Evolutionary conservation across 345 rosid species (phyloP), one percentile per base, ranked within the genome.

Genomic region (Stellera chamaejasme): DNA sequence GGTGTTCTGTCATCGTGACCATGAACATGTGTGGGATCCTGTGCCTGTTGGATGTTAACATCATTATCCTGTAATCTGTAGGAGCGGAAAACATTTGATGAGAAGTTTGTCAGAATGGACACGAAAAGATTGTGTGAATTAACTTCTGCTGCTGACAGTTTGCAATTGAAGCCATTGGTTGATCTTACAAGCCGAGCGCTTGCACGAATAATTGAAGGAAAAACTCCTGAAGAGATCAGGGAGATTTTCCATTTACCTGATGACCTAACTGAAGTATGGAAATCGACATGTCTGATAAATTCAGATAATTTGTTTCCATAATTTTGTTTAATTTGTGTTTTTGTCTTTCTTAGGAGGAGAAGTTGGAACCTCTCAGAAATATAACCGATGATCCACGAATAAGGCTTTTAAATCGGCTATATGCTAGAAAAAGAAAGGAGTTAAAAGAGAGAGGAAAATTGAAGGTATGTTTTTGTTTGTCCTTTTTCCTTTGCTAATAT

Each of bases 131-230:
- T 84, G 28, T 81, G 91, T n/a, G 91, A 84, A 50, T 69, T 84
- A 77, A 84, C 82, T 66, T 84, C 90, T 55, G 90, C 90, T 19
- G 90, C 87, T 32, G 81, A 83, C 62, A 83, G 87, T 71, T 87
- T 83, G 54, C 84, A 84, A 65, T 62, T 84, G 56, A 79, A 81
- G 72, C 84, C 90, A 58, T 63, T 83, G 65, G 90, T 83, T 69
- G 90, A 83, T 76, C 80, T 83, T 11, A 83, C 87, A 15, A 81
- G 90, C 45, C 84, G 84, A 54, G 84, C 90, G n/a, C 84, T 83
- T 69, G 84, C 87, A 45, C 72, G 84, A 58, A 78, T 75, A 61
- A 83, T 83, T 56, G 90, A 83, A 67, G 87, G 90, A 61, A 83
- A 83, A 75, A 76, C 84, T n/a, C 81, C 87, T 1, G 90, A 77